Percentiles rank a stretch among this genome's conserved stretches.
Evolutionary conservation across 352 stramenopile genomes (phyloP).

Genomic region (Thalassiosira mediterranea): DNA sequence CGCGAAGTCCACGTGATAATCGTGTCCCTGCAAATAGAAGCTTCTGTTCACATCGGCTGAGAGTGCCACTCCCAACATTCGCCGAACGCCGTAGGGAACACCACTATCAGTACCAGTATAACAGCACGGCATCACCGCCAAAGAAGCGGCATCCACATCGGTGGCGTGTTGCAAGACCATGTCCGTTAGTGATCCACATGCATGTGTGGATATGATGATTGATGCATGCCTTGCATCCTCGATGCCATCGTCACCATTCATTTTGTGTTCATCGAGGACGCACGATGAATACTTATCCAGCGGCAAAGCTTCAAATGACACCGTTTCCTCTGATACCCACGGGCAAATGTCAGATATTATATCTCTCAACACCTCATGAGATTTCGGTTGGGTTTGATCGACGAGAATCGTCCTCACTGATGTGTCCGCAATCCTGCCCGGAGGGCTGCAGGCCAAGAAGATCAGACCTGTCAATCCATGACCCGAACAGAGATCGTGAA

Average conservation of each 20-base stretch:
- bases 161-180: slow-evolving; percentile 47
- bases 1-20: slow-evolving; percentile 65
- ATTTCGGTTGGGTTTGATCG: slow-evolving; percentile 51
- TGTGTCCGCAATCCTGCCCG: slow-evolving; percentile 1
- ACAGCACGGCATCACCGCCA: slow-evolving; percentile 71
- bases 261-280: neutral
- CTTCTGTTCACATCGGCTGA: slow-evolving; percentile 52
- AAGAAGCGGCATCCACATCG: slow-evolving; percentile 18
- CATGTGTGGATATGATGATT: slow-evolving; percentile 60
- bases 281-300: slow-evolving; percentile 28
- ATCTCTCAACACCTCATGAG: slow-evolving; percentile 53
- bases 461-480: slow-evolving; percentile 68
- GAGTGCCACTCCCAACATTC: slow-evolving; percentile 47
- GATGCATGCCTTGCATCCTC: too few relatives aligned
- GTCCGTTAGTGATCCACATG: slow-evolving; percentile 66
- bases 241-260: slow-evolving; percentile 6
- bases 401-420: slow-evolving; percentile 35
- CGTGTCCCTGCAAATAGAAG: slow-evolving; percentile 45
- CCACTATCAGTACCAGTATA: slow-evolving; percentile 59
- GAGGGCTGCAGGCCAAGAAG: slow-evolving; percentile 65
- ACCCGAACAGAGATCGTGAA: slow-evolving; percentile 59
- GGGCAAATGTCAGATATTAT: slow-evolving; percentile 59
- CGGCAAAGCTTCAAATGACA: slow-evolving; percentile 28
- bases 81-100: slow-evolving; percentile 52
- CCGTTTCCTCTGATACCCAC: slow-evolving; percentile 43